Evolutionary conservation across 805 yeast genomes (phyloP), one percentile per base, ranked within the genome.

Genomic region (Yamadazyma olivae): DNA sequence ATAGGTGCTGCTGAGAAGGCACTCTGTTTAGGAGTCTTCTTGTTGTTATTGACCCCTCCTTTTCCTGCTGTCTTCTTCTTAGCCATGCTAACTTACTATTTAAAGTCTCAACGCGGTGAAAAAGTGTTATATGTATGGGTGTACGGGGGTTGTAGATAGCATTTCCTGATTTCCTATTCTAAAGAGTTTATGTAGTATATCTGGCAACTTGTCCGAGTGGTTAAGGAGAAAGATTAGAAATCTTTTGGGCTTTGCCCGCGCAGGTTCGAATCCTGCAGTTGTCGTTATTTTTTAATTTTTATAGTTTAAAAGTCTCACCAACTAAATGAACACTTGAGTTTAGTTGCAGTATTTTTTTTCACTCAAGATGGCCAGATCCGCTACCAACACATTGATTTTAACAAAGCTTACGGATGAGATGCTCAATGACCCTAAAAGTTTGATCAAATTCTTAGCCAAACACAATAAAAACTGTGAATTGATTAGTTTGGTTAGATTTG

Each of bases 201-300:
- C n/a, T 20, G 61, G 59, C 61, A 56, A 51, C 59, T 56, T 57
- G 63, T 56, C 63, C 63, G 63, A 57, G 63, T 57, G 64, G 64
- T 57, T 57, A 57, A 57, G 64, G 64, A 56, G 64, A 57, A 56
- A 56, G 64, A 57, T 52, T 57, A 52, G 64, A 57, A 57, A 57
- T 57, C 61, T 63, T 63, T 64, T 72, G 77, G 77, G 75, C 74
- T 71, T 62, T 69, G 77, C 76, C 76, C 76, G 77, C 77, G 74
- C 77, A 72, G 77, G 77, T 71, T 72, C 77, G 75, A 71, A 57
- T 72, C 77, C 77, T 72, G 77, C 74, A 70, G 76, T 71, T 72
- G 76, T 71, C 77, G 77, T 32, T 41, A 50, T 54, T 54, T 57
- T 62, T 64, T 59, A 9, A 9, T 27, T 17, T 27, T 26, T 25